A percentile compares a stretch with the other conserved stretches of the same genome.
Conservation (phyloP, 306 rosid genomes). For the Canavalia ensiformis region DNA sequence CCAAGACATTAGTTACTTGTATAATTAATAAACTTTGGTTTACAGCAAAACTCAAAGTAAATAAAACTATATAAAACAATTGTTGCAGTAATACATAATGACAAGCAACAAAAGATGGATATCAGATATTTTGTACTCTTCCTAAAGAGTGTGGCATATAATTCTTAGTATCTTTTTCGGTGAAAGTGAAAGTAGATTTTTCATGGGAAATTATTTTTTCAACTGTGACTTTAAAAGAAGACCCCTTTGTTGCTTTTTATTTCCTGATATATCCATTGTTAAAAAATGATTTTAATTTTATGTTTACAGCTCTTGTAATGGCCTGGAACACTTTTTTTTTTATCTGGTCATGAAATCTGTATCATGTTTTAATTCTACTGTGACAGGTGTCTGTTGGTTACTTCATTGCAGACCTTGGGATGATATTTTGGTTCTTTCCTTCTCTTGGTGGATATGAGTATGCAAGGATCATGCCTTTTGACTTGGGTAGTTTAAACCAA, state of each 20-base stretch:
- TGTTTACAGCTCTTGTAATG: constrained; percentile 16
- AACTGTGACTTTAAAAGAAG: constrained; percentile 57
- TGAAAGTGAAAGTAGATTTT: constrained; percentile 78
- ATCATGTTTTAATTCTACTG: constrained; percentile 29
- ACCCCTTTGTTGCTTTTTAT: too few relatives aligned
- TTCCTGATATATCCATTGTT: background rate
- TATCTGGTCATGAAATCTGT: constrained; percentile 36
- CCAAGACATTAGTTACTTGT: too few relatives aligned
- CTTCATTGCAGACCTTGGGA: constrained; percentile 87
- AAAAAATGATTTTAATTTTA: background rate
- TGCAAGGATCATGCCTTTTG: constrained; percentile 73
- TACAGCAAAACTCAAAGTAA: background rate
- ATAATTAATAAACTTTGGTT: too few relatives aligned
- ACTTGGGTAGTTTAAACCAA: constrained; percentile 30
- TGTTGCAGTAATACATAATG: constrained; percentile 2
- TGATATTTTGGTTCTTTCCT: constrained; percentile 92
- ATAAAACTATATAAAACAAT: constrained; percentile 16
- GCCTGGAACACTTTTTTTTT: constrained; percentile 7
- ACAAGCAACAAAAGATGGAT: constrained; percentile 17
- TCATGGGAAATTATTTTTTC: constrained; percentile 69
- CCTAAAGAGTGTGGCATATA: constrained; percentile 65
- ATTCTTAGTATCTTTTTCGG: constrained; percentile 72
- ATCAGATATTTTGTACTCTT: constrained; percentile 56
- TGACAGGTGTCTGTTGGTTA: constrained; percentile 92
- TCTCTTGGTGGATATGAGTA: constrained; percentile 95